Evolutionary conservation across 2,329 filamentous ascomycete genomes (phyloP).

Genomic region (Penicillium sp.): DNA sequence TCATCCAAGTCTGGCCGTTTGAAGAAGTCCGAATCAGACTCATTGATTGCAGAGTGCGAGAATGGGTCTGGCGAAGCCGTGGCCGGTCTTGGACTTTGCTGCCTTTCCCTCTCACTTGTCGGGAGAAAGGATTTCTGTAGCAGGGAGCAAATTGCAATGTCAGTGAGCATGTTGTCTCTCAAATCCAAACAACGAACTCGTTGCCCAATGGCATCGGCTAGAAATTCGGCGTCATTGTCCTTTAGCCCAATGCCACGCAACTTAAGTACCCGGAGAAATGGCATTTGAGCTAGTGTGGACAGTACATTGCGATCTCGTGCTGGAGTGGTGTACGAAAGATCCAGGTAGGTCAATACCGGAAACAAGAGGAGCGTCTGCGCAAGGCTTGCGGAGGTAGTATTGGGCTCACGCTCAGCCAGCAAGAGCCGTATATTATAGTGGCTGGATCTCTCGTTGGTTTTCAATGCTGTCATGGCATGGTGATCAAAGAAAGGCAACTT

Average conservation of each 20-base stretch:
- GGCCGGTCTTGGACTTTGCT: constrained; percentile 2
- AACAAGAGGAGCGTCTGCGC: constrained; percentile 52
- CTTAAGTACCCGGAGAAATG: constrained; percentile 56
- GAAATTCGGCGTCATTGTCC: constrained; percentile 52
- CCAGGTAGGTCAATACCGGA: constrained; percentile 55
- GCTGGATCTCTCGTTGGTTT: constrained; percentile 21
- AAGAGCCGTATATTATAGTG: constrained; percentile 53
- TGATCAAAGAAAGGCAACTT: constrained; percentile 62
- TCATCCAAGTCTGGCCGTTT: constrained; percentile 40
- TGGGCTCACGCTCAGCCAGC: constrained; percentile 55
- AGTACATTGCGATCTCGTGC: constrained; percentile 51
- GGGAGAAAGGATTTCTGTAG: constrained; percentile 50
- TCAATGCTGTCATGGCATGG: constrained; percentile 52
- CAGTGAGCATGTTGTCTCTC: constrained; percentile 56
- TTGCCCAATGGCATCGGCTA: constrained; percentile 51
- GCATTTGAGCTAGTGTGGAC: constrained; percentile 44
- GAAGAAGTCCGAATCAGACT: constrained; percentile 20
- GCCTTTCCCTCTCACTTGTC: constrained; percentile 2
- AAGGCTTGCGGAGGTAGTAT: constrained; percentile 56
- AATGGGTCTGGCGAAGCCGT: constrained; percentile 7
- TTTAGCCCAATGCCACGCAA: constrained; percentile 52
- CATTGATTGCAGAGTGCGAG: constrained; percentile 7
- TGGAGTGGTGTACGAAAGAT: constrained; percentile 54
- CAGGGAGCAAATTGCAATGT: constrained; percentile 51
- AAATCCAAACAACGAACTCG: constrained; percentile 57